phyloP scores from a whole-genome alignment of 441 rosid species.

The Viola pubescens region DNA sequence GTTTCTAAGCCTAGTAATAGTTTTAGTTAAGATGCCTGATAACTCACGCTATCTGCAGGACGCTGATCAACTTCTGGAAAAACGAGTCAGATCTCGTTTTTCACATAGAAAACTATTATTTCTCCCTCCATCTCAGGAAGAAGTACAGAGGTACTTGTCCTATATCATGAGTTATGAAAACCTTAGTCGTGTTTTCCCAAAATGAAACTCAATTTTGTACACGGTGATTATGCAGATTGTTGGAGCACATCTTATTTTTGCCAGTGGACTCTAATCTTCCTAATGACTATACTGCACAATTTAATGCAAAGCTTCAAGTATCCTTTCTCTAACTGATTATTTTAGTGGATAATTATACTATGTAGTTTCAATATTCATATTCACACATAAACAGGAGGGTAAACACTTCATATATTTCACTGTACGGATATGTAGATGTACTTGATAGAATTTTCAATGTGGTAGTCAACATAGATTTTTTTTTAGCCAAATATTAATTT shows the following conservation, averaged over 20 bases:
- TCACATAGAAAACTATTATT: constrained; percentile 79
- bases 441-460: no score
- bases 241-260: constrained; percentile 67
- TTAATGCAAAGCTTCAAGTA: constrained; percentile 70
- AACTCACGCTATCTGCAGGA: constrained; percentile 44
- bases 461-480: no score
- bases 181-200: constrained; percentile 18
- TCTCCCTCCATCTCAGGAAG: constrained; percentile 73
- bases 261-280: constrained; percentile 65
- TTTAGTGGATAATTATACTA: background rate
- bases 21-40: constrained; percentile 12
- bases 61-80: constrained; percentile 93
- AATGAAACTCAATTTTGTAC: constrained; percentile 4
- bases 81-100: constrained; percentile 92
- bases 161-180: background rate
- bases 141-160: constrained; percentile 46
- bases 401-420: no score
- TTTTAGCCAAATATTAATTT: no score
- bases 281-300: constrained; percentile 49
- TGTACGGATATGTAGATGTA: no score
- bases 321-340: constrained; percentile 25
- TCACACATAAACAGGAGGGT: background rate
- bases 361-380: background rate
- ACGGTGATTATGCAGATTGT: constrained; percentile 46
- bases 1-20: background rate